phyloP scores from a whole-genome alignment of 495 filamentous ascomycete genomes.

The Hypoxylon crocopeplum region DNA sequence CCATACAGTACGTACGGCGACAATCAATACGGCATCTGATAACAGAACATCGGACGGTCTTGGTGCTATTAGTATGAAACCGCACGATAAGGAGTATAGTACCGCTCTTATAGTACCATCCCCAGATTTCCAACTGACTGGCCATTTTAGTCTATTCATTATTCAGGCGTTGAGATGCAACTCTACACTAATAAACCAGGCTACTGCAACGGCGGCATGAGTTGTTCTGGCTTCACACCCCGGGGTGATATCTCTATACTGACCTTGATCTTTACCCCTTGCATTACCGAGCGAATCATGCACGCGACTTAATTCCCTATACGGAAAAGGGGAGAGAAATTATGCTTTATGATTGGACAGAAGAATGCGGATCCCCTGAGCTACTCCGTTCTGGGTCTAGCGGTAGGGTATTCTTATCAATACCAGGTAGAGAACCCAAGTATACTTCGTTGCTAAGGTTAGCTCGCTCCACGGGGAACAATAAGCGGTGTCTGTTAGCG shows the following conservation, averaged over 20 bases:
- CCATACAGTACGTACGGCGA: not conserved
- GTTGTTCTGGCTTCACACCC: constrained; percentile 5
- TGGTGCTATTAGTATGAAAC: not conserved
- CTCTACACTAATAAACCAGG: too few species aligned
- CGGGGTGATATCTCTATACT: constrained; percentile 19
- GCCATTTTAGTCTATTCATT: too few species aligned
- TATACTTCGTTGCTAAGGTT: not conserved
- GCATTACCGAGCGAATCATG: constrained; percentile 30
- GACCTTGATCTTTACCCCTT: constrained; percentile 5
- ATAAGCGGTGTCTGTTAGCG: constrained; percentile 35
- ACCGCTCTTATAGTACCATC: too few species aligned
- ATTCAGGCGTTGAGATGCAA: too few species aligned
- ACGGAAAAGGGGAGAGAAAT: constrained; percentile 14
- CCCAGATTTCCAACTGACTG: too few species aligned
- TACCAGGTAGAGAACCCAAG: not conserved
- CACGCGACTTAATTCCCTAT: constrained; percentile 24
- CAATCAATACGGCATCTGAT: constrained; percentile 17
- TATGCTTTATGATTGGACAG: constrained; percentile 9
- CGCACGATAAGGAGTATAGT: too few species aligned
- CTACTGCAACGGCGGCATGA: constrained; percentile 24
- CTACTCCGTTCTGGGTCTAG: constrained; percentile 16
- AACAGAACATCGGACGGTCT: constrained; percentile 12
- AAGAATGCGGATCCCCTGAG: not conserved
- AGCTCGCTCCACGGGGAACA: constrained; percentile 27
- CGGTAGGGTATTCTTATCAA: constrained; percentile 34